Base-by-base conservation (phyloP, 345 rosid genomes). In the Microthlaspi erraticum region DNA sequence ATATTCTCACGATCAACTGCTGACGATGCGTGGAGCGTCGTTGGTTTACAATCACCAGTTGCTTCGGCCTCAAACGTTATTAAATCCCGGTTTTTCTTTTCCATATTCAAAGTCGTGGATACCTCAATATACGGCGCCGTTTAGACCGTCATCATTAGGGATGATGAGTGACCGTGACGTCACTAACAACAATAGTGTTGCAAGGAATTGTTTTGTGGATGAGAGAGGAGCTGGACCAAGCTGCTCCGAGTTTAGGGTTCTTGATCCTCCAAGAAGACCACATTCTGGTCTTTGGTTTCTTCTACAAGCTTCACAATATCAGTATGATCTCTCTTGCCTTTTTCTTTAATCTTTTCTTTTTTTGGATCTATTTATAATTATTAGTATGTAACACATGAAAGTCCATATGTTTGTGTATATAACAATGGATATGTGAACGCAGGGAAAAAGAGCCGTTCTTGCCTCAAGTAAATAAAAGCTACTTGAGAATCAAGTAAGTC, bases 241-340 rank as follows among this genome's bases (percentile, higher is more conserved):
- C 80, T 78, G 88, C 80, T 78, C 84, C 2, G 88, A 84, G 55
- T 76, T 89, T 65, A 76, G 90, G 81, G 81, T 91, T 73, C 77
- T 88, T 53, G 94, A 87, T 83, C 90, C 97, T 71, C 74, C 95
- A 0, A 81, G 79, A 52, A 84, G 97, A 80, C 87, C 90, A 52
- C 85, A 81, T 83, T 83, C 95, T 33, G 96, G 99, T 77, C 75
- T 94, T 80, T 94, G 99, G 99, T 94, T 94, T 77, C 80, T 83
- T 74, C 87, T 94, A 57, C 90, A 88, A 77, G 96, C 98, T 33
- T 91, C 98, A 31, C 88, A 77, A 56, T 84, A 81, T 76, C 99
- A 94, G 99, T 94, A 51, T 17, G 7, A 32, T 9, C 10, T 32
- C 34, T 42, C 63, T 41, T 17, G 17, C 7, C 9, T 17, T 17